These are phyloP conservation scores for Leucosporidium yakuticum DNA, from an alignment of 768 basidiomycete genomes.

Conservation along the genomic window DNA sequence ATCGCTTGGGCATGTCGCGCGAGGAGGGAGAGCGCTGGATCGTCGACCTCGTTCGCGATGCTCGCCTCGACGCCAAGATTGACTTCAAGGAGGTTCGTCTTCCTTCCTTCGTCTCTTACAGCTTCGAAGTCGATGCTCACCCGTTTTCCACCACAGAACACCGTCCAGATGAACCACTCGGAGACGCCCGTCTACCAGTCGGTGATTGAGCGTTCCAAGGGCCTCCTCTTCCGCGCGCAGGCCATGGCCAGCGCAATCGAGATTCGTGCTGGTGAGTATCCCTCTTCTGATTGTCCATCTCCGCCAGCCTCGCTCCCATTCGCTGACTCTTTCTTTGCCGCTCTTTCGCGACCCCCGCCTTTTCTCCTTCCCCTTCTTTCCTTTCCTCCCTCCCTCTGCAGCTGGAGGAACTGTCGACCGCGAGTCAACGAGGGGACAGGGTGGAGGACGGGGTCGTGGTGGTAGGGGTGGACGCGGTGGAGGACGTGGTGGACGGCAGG, in stretches of 20 bases:
- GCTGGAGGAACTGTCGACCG: slow-evolving; percentile 29
- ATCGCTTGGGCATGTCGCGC: slow-evolving; percentile 81
- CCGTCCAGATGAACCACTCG: slow-evolving; percentile 89
- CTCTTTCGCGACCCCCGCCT: too few relatives aligned
- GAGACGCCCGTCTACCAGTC: slow-evolving; percentile 84
- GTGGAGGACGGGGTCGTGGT: slow-evolving; percentile 1
- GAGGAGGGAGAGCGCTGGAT: slow-evolving; percentile 99
- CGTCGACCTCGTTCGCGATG: slow-evolving; percentile 96
- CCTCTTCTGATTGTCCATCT: too few relatives aligned
- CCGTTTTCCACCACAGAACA: slow-evolving; percentile 57
- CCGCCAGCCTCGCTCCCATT: neutral
- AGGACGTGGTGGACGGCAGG: slow-evolving; percentile 12
- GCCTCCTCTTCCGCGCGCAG: slow-evolving; percentile 79
- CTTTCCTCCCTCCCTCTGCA: neutral
- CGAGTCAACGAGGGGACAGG: slow-evolving; percentile 16
- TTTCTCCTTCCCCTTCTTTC: neutral
- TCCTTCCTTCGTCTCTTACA: neutral
- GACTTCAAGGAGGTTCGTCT: slow-evolving; percentile 77
- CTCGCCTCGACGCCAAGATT: slow-evolving; percentile 96
- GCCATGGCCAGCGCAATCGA: slow-evolving; percentile 52
- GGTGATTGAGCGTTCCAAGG: slow-evolving; percentile 91
- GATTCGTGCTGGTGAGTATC: slow-evolving; percentile 28
- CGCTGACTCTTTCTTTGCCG: neutral
- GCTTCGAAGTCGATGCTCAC: neutral
- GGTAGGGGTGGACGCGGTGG: slow-evolving; percentile 11